Conservation (phyloP, 164 flowering plant genomes). For the Amborella trichopoda region DNA sequence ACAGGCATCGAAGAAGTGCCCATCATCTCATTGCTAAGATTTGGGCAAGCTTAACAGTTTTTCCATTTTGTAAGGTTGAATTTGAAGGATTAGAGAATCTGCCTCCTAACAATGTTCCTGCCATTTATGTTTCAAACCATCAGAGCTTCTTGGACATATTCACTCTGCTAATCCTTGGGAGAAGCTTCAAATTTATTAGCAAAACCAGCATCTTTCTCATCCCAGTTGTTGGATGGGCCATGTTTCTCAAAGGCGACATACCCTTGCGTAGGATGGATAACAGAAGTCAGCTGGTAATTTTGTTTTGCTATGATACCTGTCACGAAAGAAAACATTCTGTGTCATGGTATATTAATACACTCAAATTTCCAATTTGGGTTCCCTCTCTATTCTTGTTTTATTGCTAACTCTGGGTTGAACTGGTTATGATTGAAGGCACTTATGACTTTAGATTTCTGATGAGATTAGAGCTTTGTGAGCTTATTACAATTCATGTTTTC, state of each 20-base stretch:
- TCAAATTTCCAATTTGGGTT: no score
- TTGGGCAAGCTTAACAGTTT: conserved; percentile 59
- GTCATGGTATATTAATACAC: no score
- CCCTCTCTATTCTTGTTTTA: not conserved
- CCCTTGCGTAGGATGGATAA: conserved; percentile 89
- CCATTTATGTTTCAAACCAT: conserved; percentile 92
- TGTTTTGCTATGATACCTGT: no score
- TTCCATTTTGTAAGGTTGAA: conserved; percentile 50
- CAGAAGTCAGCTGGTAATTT: conserved; percentile 82
- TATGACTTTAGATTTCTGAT: no score
- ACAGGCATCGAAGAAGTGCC: conserved; percentile 49
- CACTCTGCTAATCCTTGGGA: conserved; percentile 71
- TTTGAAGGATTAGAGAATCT: conserved; percentile 83
- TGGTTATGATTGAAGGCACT: no score
- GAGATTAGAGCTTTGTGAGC: no score
- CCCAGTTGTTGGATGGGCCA: conserved; percentile 95
- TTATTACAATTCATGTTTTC: no score
- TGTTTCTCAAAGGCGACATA: conserved; percentile 73
- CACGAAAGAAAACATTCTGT: no score
- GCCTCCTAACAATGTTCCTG: conserved; percentile 65
- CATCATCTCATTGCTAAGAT: conserved; percentile 71
- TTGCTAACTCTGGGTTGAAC: not conserved
- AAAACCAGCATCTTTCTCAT: conserved; percentile 67
- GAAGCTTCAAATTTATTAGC: conserved; percentile 91
- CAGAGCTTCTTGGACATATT: conserved; percentile 88